These are phyloP conservation scores for Heterobasidion occidentale DNA, from an alignment of 1,284 basidiomycete species.

Conservation along the genomic window DNA sequence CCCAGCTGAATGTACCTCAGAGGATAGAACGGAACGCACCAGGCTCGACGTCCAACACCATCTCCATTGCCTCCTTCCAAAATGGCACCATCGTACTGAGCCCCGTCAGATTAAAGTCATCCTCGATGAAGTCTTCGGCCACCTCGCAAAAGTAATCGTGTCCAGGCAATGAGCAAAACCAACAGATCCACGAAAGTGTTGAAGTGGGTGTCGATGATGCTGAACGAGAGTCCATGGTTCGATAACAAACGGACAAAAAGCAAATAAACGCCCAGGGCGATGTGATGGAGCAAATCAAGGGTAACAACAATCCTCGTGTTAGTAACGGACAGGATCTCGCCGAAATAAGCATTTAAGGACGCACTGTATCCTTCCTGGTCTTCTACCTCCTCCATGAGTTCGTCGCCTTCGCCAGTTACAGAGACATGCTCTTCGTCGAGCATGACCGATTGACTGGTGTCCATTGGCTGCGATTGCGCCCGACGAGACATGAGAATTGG, in stretches of 20 bases:
- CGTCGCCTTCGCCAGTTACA: constrained; percentile 49
- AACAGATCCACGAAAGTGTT: constrained; percentile 92
- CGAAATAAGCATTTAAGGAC: constrained; percentile 19
- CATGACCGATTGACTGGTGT: constrained; percentile 37
- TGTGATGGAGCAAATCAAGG: background rate
- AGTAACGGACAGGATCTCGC: background rate
- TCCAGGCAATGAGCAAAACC: constrained; percentile 97
- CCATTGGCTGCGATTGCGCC: constrained; percentile 24
- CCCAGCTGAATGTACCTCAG: background rate
- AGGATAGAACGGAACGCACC: constrained; percentile 43
- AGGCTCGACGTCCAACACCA: constrained; percentile 99
- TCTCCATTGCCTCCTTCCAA: constrained; percentile 99
- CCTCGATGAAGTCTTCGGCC: constrained; percentile 98
- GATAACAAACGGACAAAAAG: background rate
- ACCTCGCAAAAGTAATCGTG: constrained; percentile 99
- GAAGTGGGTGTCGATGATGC: constrained; percentile 82
- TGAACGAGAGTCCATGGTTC: constrained; percentile 19
- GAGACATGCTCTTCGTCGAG: constrained; percentile 47
- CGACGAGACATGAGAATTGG: constrained; percentile 39
- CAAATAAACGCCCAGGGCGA: background rate
- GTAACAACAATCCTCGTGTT: constrained; percentile 2
- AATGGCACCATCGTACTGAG: constrained; percentile 94
- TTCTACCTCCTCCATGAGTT: constrained; percentile 63
- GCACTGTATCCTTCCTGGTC: constrained; percentile 66
- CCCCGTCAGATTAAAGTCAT: constrained; percentile 99